A percentile compares a stretch with the other conserved stretches of the same genome.
These are phyloP conservation scores for Misopates orontium DNA, from an alignment of 257 asterid species.

Conservation along the genomic window DNA sequence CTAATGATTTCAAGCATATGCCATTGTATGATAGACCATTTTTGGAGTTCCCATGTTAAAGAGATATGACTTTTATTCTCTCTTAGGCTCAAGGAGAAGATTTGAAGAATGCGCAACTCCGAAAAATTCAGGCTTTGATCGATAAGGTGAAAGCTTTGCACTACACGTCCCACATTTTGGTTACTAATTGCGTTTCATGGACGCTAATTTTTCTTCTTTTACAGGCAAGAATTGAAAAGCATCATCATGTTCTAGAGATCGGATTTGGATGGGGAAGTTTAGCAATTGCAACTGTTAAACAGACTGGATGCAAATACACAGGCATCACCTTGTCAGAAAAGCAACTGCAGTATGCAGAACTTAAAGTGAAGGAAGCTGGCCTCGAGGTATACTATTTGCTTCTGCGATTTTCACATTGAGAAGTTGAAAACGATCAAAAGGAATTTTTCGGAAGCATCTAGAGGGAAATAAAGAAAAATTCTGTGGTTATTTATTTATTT, in stretches of 20 bases:
- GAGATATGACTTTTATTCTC: not conserved
- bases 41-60: not conserved
- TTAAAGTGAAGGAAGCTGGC: conserved; percentile 57
- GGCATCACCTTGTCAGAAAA: conserved; percentile 67
- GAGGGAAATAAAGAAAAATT: too few species aligned
- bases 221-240: conserved; percentile 54
- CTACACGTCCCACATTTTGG: too few species aligned
- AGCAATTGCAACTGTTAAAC: conserved; percentile 60
- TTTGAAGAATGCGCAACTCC: conserved; percentile 61
- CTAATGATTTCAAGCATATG: not conserved
- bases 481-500: too few species aligned
- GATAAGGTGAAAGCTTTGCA: conserved; percentile 46
- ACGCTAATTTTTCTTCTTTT: conserved; percentile 9
- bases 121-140: conserved; percentile 56
- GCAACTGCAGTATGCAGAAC: conserved; percentile 52
- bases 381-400: conserved; percentile 44
- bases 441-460: too few species aligned
- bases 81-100: conserved; percentile 59
- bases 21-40: not conserved
- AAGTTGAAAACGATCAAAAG: too few species aligned
- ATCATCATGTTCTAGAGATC: conserved; percentile 67
- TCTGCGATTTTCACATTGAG: too few species aligned
- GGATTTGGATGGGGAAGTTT: conserved; percentile 79
- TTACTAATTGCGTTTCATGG: not conserved
- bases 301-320: conserved; percentile 68